Evolutionary conservation across 148 eudicot species (phyloP).

Genomic region (Gaultheria prostrata): DNA sequence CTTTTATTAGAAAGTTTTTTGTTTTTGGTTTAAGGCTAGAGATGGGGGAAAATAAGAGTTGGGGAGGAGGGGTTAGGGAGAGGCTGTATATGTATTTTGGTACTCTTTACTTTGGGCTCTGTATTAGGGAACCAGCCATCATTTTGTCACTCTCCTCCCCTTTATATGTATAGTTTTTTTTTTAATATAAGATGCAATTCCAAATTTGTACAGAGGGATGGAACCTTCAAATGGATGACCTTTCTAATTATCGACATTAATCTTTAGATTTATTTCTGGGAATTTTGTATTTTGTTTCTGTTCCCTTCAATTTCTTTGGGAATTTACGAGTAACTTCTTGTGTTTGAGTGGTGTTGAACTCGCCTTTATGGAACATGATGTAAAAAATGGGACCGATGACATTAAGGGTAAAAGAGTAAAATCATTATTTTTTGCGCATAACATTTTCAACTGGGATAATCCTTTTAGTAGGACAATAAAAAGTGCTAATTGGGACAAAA

Average conservation of each 20-base stretch:
- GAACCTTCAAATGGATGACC: neutral
- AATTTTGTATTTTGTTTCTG: neutral
- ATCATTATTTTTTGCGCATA: too few relatives aligned
- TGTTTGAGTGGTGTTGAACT: neutral
- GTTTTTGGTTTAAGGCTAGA: neutral
- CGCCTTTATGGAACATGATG: neutral
- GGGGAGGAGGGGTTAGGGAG: conserved; percentile 22
- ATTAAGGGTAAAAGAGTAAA: too few relatives aligned
- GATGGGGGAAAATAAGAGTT: conserved; percentile 20
- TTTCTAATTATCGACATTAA: neutral
- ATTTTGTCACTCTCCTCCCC: conserved; percentile 35
- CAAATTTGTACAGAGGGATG: neutral
- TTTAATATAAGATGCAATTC: neutral
- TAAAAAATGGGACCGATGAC: neutral
- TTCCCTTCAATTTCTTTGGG: neutral
- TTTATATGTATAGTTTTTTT: neutral
- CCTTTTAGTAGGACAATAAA: too few relatives aligned
- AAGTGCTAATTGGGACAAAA: too few relatives aligned
- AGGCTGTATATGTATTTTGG: conserved; percentile 23
- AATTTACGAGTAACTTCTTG: neutral
- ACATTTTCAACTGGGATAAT: too few relatives aligned
- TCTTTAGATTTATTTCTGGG: neutral
- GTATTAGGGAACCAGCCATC: conserved; percentile 19
- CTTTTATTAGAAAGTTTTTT: neutral
- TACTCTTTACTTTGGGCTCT: conserved; percentile 17